These are phyloP conservation scores for Cymbidium sinense DNA, from an alignment of 106 monocot genomes.

Conservation along the genomic window DNA sequence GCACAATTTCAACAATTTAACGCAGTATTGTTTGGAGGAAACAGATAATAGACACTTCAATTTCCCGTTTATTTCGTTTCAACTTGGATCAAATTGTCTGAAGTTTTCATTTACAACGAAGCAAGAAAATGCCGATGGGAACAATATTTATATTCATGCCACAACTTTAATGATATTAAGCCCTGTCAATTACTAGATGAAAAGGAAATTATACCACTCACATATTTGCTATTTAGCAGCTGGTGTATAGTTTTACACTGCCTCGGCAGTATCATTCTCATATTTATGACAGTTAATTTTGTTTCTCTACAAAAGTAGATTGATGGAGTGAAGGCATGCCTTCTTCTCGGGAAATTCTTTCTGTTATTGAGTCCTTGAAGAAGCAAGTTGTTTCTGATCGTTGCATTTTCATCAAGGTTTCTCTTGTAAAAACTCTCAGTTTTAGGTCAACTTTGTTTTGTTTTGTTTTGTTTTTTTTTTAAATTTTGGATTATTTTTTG, in stretches of 20 bases:
- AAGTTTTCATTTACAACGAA: background rate
- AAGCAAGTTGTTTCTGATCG: constrained; percentile 53
- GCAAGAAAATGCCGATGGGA: background rate
- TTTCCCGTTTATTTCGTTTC: background rate
- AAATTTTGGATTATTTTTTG: background rate
- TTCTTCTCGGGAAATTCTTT: constrained; percentile 28
- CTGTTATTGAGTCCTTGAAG: constrained; percentile 60
- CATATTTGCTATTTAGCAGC: background rate
- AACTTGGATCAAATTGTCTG: background rate
- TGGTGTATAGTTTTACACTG: background rate
- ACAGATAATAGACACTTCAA: background rate
- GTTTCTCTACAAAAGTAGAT: constrained; percentile 26
- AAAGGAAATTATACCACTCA: too few relatives aligned
- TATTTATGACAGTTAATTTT: constrained; percentile 1
- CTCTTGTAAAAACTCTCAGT: too few relatives aligned
- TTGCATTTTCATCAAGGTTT: constrained; percentile 49
- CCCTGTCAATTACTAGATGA: background rate
- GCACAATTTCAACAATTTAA: background rate
- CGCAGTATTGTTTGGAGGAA: background rate
- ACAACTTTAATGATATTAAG: background rate
- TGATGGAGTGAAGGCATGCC: constrained; percentile 22
- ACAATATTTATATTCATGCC: background rate
- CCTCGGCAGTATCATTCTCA: background rate
- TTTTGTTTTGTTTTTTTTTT: background rate
- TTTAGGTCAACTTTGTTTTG: too few relatives aligned